Evolutionary conservation across 495 filamentous ascomycete genomes (phyloP).

Genomic region (Pseudotulostoma volvatum): DNA sequence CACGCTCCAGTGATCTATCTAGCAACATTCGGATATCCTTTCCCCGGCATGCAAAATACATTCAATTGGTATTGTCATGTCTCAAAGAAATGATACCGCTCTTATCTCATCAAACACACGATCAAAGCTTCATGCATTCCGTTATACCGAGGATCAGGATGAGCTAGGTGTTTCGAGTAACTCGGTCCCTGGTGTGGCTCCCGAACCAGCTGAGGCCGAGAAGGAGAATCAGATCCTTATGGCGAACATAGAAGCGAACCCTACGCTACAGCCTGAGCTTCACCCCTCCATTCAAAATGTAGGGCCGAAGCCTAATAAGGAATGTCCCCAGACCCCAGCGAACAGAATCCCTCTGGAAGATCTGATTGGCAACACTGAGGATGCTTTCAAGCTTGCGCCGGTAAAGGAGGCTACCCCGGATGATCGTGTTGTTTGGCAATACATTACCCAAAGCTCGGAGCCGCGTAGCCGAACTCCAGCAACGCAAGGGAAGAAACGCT

Average conservation of each 20-base stretch:
- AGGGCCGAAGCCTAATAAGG: slow-evolving; percentile 21
- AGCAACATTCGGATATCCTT: too few species aligned
- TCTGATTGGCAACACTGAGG: slow-evolving; percentile 58
- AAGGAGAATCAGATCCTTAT: slow-evolving; percentile 27
- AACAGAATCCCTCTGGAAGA: slow-evolving; percentile 61
- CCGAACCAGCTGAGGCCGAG: slow-evolving; percentile 14
- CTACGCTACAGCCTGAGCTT: slow-evolving; percentile 13
- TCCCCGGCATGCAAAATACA: too few species aligned
- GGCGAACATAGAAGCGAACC: slow-evolving; percentile 25
- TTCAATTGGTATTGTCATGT: slow-evolving; percentile 12
- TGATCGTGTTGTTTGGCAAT: slow-evolving; percentile 59
- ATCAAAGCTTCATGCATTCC: slow-evolving; percentile 43
- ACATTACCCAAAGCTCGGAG: slow-evolving; percentile 30
- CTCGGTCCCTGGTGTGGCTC: slow-evolving; percentile 11
- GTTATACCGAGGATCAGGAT: slow-evolving; percentile 21
- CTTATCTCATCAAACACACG: slow-evolving; percentile 37
- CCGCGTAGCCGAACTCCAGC: slow-evolving; percentile 27
- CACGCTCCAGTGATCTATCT: too few species aligned
- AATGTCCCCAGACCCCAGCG: slow-evolving; percentile 57
- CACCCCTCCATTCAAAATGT: slow-evolving; percentile 14
- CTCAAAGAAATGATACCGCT: slow-evolving; percentile 12
- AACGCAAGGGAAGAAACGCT: slow-evolving; percentile 47
- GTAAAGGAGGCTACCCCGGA: slow-evolving; percentile 41
- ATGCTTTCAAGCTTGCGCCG: slow-evolving; percentile 26
- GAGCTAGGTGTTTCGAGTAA: slow-evolving; percentile 19